Conservation (phyloP, 192 early-diverging fungal genomes). For the Coemansia sp. region DNA sequence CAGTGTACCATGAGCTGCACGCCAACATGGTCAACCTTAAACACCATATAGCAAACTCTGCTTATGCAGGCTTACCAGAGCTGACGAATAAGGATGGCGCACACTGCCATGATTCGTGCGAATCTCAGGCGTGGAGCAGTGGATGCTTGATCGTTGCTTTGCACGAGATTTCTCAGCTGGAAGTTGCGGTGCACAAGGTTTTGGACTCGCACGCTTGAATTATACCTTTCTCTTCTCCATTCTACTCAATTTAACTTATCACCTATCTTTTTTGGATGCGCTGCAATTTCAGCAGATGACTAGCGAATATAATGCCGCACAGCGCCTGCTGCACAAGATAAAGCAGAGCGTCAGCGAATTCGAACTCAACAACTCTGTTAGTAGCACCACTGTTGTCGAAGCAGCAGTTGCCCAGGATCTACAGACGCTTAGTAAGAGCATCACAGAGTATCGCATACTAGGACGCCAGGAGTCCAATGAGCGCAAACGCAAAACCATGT, state of each 20-base stretch:
- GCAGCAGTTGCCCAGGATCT: slow-evolving; percentile 38
- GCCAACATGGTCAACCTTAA: slow-evolving; percentile 69
- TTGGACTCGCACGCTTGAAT: slow-evolving; percentile 5
- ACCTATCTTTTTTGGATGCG: background rate
- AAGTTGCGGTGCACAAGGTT: slow-evolving; percentile 29
- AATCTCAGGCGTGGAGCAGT: slow-evolving; percentile 88
- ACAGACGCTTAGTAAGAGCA: slow-evolving; percentile 40
- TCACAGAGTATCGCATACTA: slow-evolving; percentile 44
- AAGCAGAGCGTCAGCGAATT: slow-evolving; percentile 50
- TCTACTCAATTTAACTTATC: background rate
- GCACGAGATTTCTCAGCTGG: slow-evolving; percentile 34
- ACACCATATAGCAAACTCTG: slow-evolving; percentile 59
- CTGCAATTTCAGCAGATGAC: slow-evolving; percentile 14
- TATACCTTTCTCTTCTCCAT: background rate
- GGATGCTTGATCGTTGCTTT: slow-evolving; percentile 47
- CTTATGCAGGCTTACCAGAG: slow-evolving; percentile 93
- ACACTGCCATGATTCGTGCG: slow-evolving; percentile 79
- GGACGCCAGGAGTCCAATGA: slow-evolving; percentile 46
- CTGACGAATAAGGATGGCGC: slow-evolving; percentile 87
- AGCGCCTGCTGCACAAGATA: slow-evolving; percentile 50
- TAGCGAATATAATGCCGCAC: slow-evolving; percentile 54
- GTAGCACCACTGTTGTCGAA: slow-evolving; percentile 15
- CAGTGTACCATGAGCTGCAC: slow-evolving; percentile 70
- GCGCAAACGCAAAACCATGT: slow-evolving; percentile 47
- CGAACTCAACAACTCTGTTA: slow-evolving; percentile 20